Evolutionary conservation across 495 filamentous ascomycete species (phyloP).

Genomic region (Aspergillus saccharolyticus): DNA sequence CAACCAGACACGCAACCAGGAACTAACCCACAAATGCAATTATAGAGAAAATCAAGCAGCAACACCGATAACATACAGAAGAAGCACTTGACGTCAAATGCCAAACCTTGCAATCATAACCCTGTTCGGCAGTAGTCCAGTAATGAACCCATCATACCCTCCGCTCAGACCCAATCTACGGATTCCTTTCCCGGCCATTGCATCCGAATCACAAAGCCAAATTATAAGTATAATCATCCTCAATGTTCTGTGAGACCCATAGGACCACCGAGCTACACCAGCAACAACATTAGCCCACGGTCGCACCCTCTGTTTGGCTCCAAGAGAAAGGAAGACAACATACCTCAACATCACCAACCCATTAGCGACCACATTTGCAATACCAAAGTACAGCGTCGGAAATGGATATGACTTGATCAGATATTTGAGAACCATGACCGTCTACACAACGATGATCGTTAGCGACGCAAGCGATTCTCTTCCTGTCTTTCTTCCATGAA

Average conservation of each 20-base stretch:
- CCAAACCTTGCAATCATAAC: background rate
- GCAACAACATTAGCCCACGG: conserved; percentile 17
- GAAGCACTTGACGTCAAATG: background rate
- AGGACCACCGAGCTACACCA: conserved; percentile 69
- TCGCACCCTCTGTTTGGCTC: background rate
- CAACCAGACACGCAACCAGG: background rate
- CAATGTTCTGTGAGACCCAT: conserved; percentile 98
- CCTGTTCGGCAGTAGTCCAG: background rate
- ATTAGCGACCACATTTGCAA: conserved; percentile 89
- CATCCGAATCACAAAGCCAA: conserved; percentile 60
- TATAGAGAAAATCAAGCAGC: background rate
- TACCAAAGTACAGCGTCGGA: conserved; percentile 86
- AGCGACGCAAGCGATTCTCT: background rate
- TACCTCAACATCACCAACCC: conserved; percentile 82
- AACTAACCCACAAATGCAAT: background rate
- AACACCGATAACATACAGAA: background rate
- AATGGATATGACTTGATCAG: conserved; percentile 71
- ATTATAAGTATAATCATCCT: conserved; percentile 98
- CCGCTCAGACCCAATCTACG: background rate
- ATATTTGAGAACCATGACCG: conserved; percentile 89
- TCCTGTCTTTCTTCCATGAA: background rate
- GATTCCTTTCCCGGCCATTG: background rate
- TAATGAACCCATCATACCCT: background rate
- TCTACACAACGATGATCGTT: conserved; percentile 30
- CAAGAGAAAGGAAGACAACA: conserved; percentile 20